Evolutionary conservation across 1,284 basidiomycete species (phyloP).

Genomic region (Sanghuangporus weigelae): DNA sequence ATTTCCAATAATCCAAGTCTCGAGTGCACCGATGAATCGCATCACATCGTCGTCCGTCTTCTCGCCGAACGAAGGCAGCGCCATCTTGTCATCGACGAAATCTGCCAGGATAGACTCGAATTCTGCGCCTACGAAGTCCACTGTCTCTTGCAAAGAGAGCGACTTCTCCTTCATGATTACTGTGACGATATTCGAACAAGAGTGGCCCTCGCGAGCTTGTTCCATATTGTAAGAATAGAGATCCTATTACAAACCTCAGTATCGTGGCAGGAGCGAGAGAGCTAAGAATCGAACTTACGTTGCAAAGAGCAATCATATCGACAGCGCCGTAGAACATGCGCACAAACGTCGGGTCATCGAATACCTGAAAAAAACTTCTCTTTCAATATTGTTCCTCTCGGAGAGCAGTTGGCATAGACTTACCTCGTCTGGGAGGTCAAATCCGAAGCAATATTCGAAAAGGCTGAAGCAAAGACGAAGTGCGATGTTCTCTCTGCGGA

Average conservation of each 20-base stretch:
- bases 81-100: conserved; percentile 41
- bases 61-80: conserved; percentile 40
- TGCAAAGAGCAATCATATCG: conserved; percentile 67
- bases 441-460: conserved; percentile 52
- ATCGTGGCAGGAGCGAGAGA: not conserved
- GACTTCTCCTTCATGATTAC: conserved; percentile 55
- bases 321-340: conserved; percentile 52
- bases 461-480: conserved; percentile 59
- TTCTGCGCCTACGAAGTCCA: conserved; percentile 49
- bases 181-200: conserved; percentile 57
- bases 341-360: conserved; percentile 48
- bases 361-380: conserved; percentile 28
- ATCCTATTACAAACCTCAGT: conserved; percentile 37
- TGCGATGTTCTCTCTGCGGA: conserved; percentile 64
- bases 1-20: conserved; percentile 47
- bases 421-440: conserved; percentile 53
- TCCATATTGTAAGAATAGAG: conserved; percentile 72
- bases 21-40: conserved; percentile 41
- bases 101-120: conserved; percentile 45
- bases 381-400: not conserved
- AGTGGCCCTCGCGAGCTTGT: conserved; percentile 53
- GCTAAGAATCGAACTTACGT: conserved; percentile 38
- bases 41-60: conserved; percentile 43
- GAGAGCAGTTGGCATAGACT: not conserved
- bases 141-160: conserved; percentile 51